phyloP scores from a whole-genome alignment of 1,139 yeast species.

The Suhomyces chickasaworum region DNA sequence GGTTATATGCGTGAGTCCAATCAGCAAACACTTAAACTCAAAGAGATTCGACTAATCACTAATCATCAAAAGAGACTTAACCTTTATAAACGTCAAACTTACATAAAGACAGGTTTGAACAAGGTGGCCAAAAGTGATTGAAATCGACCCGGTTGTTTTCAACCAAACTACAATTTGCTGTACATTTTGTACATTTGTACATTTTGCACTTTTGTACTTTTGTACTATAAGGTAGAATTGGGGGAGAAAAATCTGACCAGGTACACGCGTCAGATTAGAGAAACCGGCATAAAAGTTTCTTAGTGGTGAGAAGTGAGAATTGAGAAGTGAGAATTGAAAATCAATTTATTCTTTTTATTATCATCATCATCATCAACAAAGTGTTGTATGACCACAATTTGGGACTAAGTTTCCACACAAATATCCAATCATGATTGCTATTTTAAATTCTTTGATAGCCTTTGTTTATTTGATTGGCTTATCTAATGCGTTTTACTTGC shows the following conservation, averaged over 20 bases:
- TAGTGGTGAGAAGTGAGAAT: too few relatives aligned
- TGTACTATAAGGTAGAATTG: background rate
- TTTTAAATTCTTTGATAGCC: conserved; percentile 16
- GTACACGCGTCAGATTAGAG: conserved; percentile 9
- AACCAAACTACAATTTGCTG: too few relatives aligned
- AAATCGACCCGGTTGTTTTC: background rate
- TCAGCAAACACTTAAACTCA: conserved; percentile 45
- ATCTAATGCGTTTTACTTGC: conserved; percentile 72
- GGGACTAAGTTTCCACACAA: background rate
- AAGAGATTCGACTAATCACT: conserved; percentile 48
- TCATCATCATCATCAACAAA: conserved; percentile 2
- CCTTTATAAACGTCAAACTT: conserved; percentile 9
- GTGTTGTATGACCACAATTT: conserved; percentile 1
- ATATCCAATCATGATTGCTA: conserved; percentile 7
- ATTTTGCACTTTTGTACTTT: too few relatives aligned
- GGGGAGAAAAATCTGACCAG: conserved; percentile 10
- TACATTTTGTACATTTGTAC: too few relatives aligned
- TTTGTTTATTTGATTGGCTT: conserved; percentile 25
- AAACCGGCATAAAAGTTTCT: conserved; percentile 3
- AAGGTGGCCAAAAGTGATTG: background rate
- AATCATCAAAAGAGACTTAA: conserved; percentile 31
- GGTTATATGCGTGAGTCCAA: conserved; percentile 50
- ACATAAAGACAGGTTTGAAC: background rate
- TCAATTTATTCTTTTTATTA: conserved; percentile 2
- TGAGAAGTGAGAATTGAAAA: conserved; percentile 4